A percentile compares a stretch with the other conserved stretches of the same genome.
phyloP scores from a whole-genome alignment of 2,329 filamentous ascomycete species.

The Trichoderma guizhouense region DNA sequence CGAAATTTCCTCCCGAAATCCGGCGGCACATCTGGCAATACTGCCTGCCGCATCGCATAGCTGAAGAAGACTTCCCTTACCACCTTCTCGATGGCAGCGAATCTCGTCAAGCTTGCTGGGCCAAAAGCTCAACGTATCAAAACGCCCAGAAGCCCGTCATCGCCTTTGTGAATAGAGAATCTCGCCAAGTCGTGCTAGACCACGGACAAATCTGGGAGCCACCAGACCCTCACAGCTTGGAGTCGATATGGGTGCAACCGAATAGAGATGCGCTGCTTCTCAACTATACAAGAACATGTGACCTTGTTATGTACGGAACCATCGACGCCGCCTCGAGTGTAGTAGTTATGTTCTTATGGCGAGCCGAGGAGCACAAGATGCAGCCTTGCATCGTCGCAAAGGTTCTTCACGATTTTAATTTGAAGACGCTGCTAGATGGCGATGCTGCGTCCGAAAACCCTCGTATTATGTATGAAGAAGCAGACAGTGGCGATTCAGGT shows the following conservation, averaged over 20 bases:
- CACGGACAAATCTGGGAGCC: background rate
- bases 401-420: background rate
- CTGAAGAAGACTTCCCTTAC: background rate
- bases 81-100: constrained; percentile 5
- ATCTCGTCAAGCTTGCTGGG: constrained; percentile 15
- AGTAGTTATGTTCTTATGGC: background rate
- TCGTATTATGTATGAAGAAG: background rate
- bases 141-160: constrained; percentile 1
- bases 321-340: background rate
- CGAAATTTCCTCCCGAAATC: background rate
- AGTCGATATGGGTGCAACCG: background rate
- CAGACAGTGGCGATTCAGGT: background rate
- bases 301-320: background rate
- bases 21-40: background rate
- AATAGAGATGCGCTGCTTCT: background rate
- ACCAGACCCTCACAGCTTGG: background rate
- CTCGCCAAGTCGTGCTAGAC: background rate
- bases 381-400: background rate
- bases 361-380: background rate
- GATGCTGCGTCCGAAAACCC: background rate
- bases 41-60: background rate
- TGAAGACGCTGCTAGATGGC: background rate
- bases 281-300: background rate
- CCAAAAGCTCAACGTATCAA: background rate
- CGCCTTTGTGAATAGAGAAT: background rate